Evolutionary conservation across 1,284 basidiomycete genomes (phyloP).

Genomic region (Microbotryum silenes-acaulis): DNA sequence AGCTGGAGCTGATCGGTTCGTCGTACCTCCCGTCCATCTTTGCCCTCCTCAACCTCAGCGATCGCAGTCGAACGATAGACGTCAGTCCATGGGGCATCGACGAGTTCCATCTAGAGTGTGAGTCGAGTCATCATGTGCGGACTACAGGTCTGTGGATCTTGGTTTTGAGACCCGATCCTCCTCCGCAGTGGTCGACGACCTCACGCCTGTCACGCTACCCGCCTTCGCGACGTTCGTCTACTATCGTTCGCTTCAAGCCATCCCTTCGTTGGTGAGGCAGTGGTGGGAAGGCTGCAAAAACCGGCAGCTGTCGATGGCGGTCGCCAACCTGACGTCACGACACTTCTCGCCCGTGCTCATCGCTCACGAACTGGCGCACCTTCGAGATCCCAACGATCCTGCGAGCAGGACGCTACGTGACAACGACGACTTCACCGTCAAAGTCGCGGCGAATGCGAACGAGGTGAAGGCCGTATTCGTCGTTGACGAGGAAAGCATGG

Average conservation of each 20-base stretch:
- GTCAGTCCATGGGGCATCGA: constrained; percentile 76
- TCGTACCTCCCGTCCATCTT: constrained; percentile 71
- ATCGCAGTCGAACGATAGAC: constrained; percentile 58
- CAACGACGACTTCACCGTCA: constrained; percentile 72
- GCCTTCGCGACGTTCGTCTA: constrained; percentile 82
- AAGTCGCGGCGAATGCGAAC: constrained; percentile 57
- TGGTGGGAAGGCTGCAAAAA: constrained; percentile 88
- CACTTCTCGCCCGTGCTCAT: constrained; percentile 89
- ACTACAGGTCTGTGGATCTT: background rate
- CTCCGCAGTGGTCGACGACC: constrained; percentile 33
- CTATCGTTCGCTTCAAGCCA: constrained; percentile 69
- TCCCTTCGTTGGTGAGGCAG: constrained; percentile 71
- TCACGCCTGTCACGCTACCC: constrained; percentile 44
- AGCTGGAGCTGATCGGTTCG: constrained; percentile 55
- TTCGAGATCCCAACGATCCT: constrained; percentile 56
- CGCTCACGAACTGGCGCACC: constrained; percentile 65
- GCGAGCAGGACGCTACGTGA: constrained; percentile 49
- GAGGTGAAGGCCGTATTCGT: constrained; percentile 73
- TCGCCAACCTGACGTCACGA: constrained; percentile 71
- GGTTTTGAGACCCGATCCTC: constrained; percentile 37
- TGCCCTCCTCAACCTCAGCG: constrained; percentile 57
- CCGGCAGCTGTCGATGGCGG: constrained; percentile 66
- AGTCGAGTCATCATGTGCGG: constrained; percentile 43
- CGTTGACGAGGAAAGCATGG: constrained; percentile 90
- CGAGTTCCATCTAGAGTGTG: constrained; percentile 73